phyloP scores from a whole-genome alignment of 1,139 yeast genomes.

The Protomyces pachydermus region DNA sequence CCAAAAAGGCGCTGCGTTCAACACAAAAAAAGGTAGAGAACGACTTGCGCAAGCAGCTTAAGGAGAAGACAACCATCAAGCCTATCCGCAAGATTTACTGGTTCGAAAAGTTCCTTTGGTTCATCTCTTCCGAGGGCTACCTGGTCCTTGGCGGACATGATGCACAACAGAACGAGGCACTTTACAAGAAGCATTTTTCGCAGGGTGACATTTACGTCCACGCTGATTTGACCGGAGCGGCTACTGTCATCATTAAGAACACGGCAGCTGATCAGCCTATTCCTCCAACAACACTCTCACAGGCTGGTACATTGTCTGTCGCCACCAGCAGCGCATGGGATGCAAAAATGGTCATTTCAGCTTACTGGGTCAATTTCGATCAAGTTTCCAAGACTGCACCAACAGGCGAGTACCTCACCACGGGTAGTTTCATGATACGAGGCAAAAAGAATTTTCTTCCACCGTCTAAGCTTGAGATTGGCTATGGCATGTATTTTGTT shows the following conservation, averaged over 20 bases:
- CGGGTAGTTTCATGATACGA: slow-evolving; percentile 58
- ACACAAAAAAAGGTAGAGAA: slow-evolving; percentile 74
- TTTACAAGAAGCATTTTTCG: slow-evolving; percentile 69
- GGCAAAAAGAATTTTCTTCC: slow-evolving; percentile 63
- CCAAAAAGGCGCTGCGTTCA: slow-evolving; percentile 72
- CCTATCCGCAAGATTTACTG: slow-evolving; percentile 46
- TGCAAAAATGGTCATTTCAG: slow-evolving; percentile 29
- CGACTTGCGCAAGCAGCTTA: slow-evolving; percentile 64
- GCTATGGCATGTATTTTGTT: slow-evolving; percentile 75
- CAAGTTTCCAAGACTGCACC: slow-evolving; percentile 67
- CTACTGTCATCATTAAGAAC: slow-evolving; percentile 74
- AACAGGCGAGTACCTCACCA: slow-evolving; percentile 55
- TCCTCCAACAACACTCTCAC: slow-evolving; percentile 82
- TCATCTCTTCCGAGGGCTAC: slow-evolving; percentile 81
- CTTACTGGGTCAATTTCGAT: slow-evolving; percentile 44
- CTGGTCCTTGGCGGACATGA: slow-evolving; percentile 85
- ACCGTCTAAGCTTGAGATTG: slow-evolving; percentile 83
- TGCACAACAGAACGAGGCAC: slow-evolving; percentile 72
- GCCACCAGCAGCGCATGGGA: slow-evolving; percentile 91
- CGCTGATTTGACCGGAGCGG: slow-evolving; percentile 69
- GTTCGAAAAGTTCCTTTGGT: slow-evolving; percentile 95
- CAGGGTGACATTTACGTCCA: slow-evolving; percentile 68
- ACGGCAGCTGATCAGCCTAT: slow-evolving; percentile 47
- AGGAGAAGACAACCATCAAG: slow-evolving; percentile 49
- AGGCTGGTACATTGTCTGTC: slow-evolving; percentile 81